Percentiles rank a stretch among this genome's conserved stretches.
Evolutionary conservation across 768 basidiomycete genomes (phyloP).

Genomic region (Dioszegia aurantiaca): DNA sequence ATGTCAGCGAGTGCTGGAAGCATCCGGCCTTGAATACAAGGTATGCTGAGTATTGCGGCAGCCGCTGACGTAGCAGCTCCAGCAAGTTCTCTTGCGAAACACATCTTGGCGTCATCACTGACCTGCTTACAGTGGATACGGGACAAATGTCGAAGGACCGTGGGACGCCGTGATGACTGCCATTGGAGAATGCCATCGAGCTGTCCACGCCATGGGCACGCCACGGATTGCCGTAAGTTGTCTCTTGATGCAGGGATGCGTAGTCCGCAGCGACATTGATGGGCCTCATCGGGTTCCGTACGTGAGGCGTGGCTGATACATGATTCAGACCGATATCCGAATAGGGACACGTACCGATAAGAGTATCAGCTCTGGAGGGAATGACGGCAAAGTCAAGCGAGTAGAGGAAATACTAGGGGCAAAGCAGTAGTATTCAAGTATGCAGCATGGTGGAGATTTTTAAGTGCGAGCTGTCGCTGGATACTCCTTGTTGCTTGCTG

Average conservation of each 20-base stretch:
- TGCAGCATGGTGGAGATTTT: background rate
- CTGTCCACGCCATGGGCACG: conserved; percentile 49
- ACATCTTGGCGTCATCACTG: conserved; percentile 4
- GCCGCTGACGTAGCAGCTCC: conserved; percentile 58
- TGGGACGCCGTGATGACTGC: conserved; percentile 80
- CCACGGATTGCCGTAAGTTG: conserved; percentile 45
- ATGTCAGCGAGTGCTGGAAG: conserved; percentile 76
- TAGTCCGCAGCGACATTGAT: background rate
- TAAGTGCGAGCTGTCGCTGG: no score
- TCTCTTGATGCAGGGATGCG: background rate
- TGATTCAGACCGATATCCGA: conserved; percentile 81
- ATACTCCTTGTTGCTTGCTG: no score
- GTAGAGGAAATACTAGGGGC: conserved; percentile 70
- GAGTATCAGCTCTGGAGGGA: conserved; percentile 61
- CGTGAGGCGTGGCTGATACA: background rate
- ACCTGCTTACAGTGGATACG: conserved; percentile 69
- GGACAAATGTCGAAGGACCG: conserved; percentile 87
- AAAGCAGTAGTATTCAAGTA: background rate
- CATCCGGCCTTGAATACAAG: conserved; percentile 77
- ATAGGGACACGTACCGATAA: conserved; percentile 85
- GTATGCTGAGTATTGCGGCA: conserved; percentile 56
- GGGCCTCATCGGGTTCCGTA: background rate
- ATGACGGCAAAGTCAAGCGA: conserved; percentile 72
- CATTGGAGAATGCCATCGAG: conserved; percentile 79
- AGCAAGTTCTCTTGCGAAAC: conserved; percentile 56